phyloP scores from a whole-genome alignment of 805 yeast genomes.

The Komagataella ulmi region DNA sequence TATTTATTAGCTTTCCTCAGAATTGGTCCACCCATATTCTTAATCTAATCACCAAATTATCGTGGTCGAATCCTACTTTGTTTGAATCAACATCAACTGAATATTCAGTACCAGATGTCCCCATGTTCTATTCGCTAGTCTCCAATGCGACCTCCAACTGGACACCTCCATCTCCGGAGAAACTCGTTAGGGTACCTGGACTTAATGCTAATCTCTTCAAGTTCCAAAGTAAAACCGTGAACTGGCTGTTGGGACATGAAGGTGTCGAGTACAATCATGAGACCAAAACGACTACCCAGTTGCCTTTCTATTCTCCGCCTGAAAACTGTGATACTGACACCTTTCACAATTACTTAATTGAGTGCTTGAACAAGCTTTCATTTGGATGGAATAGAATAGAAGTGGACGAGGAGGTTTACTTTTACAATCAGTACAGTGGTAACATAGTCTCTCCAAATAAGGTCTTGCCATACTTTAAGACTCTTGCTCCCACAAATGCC shows the following conservation, averaged over 20 bases:
- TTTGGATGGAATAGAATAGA: constrained; percentile 38
- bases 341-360: constrained; percentile 8
- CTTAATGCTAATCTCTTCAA: constrained; percentile 27
- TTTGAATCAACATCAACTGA: not conserved
- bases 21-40: not conserved
- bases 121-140: not conserved
- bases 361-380: constrained; percentile 24
- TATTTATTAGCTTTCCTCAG: not conserved
- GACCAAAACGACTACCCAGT: constrained; percentile 11
- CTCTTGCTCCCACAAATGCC: constrained; percentile 14
- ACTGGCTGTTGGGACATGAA: constrained; percentile 45
- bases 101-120: not conserved
- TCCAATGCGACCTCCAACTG: not conserved
- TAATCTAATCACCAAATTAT: not conserved
- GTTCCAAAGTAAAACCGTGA: constrained; percentile 41
- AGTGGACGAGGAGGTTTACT: constrained; percentile 10
- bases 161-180: not conserved
- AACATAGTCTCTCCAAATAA: constrained; percentile 23
- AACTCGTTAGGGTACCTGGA: constrained; percentile 19
- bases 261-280: constrained; percentile 22
- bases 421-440: constrained; percentile 40
- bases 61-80: not conserved
- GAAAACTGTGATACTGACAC: not conserved
- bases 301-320: constrained; percentile 9
- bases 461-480: constrained; percentile 15